These are phyloP conservation scores for Knufia petricola DNA, from an alignment of 2,329 filamentous ascomycete genomes.

Conservation along the genomic window DNA sequence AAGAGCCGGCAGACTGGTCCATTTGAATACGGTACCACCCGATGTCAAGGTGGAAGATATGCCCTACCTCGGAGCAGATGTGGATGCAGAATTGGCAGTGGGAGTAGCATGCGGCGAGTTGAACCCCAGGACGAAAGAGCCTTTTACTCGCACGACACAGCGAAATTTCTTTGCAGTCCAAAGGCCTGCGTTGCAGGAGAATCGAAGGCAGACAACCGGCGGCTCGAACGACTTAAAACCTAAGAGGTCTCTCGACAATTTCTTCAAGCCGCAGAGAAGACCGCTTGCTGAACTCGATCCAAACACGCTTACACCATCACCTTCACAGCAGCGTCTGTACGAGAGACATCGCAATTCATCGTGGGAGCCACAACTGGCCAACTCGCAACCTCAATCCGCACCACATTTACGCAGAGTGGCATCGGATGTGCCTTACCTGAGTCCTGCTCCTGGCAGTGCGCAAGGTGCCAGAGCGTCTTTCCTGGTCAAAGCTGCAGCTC, in stretches of 20 bases:
- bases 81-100: conserved; percentile 59
- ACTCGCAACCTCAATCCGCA: conserved; percentile 27
- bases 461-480: conserved; percentile 35
- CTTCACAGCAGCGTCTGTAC: conserved; percentile 52
- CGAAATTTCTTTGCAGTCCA: conserved; percentile 14
- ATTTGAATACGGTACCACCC: conserved; percentile 58
- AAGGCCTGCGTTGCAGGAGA: conserved; percentile 29
- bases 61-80: conserved; percentile 68
- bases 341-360: conserved; percentile 43
- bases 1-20: conserved; percentile 57
- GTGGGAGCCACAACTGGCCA: conserved; percentile 44
- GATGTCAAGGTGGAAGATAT: conserved; percentile 59
- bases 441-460: conserved; percentile 32
- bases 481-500: conserved; percentile 29
- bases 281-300: conserved; percentile 59
- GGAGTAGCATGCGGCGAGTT: conserved; percentile 72
- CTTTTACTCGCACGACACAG: conserved; percentile 31
- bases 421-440: conserved; percentile 17
- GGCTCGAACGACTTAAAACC: conserved; percentile 47
- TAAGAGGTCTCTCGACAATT: conserved; percentile 52
- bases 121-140: conserved; percentile 78
- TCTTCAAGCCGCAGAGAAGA: conserved; percentile 54
- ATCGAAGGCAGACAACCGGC: conserved; percentile 32
- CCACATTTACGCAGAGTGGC: conserved; percentile 28
- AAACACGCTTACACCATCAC: conserved; percentile 57